phyloP scores from a whole-genome alignment of 441 rosid genomes.

The Syzygium syzygioides region DNA sequence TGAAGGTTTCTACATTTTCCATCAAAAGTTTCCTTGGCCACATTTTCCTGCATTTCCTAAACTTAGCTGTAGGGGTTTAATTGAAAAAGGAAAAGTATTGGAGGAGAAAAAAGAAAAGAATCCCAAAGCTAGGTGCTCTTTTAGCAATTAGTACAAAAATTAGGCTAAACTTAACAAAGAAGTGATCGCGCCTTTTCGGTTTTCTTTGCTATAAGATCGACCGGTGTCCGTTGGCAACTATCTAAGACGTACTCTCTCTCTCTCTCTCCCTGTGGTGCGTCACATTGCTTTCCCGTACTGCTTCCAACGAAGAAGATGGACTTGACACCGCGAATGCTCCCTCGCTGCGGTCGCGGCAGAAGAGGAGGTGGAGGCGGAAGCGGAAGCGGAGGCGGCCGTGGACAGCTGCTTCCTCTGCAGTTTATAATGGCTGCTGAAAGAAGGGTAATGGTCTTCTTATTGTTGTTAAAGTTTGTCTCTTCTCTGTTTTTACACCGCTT shows the following conservation, averaged over 20 bases:
- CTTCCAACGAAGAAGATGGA: background rate
- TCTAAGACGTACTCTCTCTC: background rate
- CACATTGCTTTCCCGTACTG: background rate
- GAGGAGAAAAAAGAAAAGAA: background rate
- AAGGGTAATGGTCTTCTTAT: background rate
- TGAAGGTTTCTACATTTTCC: background rate
- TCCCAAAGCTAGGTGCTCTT: background rate
- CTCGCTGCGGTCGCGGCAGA: background rate
- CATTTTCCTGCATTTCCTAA: background rate
- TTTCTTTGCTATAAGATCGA: background rate
- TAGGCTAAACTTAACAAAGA: background rate
- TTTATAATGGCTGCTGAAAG: background rate
- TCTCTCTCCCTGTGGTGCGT: background rate
- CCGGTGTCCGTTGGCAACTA: background rate
- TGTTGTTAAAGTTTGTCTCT: background rate
- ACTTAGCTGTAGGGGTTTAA: background rate
- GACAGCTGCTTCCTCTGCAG: background rate
- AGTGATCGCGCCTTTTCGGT: background rate
- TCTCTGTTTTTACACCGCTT: background rate
- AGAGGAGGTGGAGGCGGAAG: background rate
- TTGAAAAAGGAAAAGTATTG: background rate
- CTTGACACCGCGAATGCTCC: background rate
- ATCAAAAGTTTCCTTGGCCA: background rate
- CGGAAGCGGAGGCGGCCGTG: background rate
- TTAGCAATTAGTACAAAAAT: background rate